These are phyloP conservation scores for Chrysanthemum seticuspe DNA, from an alignment of 129 eudicot genomes.

Conservation along the genomic window DNA sequence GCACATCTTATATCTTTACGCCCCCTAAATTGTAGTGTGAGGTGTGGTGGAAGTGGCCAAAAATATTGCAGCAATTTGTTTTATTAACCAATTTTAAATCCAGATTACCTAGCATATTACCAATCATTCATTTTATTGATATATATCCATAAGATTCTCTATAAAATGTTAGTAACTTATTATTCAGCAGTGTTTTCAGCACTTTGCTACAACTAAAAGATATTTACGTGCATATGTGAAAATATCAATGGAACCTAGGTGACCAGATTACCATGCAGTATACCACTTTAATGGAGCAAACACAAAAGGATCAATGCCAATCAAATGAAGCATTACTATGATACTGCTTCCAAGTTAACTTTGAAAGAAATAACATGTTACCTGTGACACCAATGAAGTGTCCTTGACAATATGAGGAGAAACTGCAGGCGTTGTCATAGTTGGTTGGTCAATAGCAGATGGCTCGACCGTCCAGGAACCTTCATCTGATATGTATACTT, in stretches of 20 bases:
- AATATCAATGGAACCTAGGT: too few relatives aligned
- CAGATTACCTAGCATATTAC: too few relatives aligned
- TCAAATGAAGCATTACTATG: background rate
- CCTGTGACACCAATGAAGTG: background rate
- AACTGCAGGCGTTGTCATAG: background rate
- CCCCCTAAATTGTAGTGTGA: background rate
- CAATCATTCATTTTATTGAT: too few relatives aligned
- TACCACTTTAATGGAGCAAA: background rate
- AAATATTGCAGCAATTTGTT: too few relatives aligned
- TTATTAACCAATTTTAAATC: too few relatives aligned
- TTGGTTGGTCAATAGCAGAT: background rate
- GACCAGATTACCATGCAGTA: too few relatives aligned
- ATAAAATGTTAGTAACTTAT: too few relatives aligned
- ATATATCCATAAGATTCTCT: too few relatives aligned
- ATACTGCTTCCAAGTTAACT: background rate
- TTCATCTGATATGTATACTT: conserved; percentile 25
- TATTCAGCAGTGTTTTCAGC: too few relatives aligned
- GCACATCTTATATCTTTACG: background rate
- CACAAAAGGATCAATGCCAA: background rate
- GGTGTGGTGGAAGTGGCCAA: too few relatives aligned
- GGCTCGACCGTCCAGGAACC: conserved; percentile 39
- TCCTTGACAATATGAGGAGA: background rate
- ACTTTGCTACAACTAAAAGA: too few relatives aligned
- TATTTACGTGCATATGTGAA: too few relatives aligned
- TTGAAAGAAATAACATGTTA: background rate